These are phyloP conservation scores for Hordeum pubiflorum DNA, from an alignment of 202 grass and related monocot species.

Conservation along the genomic window DNA sequence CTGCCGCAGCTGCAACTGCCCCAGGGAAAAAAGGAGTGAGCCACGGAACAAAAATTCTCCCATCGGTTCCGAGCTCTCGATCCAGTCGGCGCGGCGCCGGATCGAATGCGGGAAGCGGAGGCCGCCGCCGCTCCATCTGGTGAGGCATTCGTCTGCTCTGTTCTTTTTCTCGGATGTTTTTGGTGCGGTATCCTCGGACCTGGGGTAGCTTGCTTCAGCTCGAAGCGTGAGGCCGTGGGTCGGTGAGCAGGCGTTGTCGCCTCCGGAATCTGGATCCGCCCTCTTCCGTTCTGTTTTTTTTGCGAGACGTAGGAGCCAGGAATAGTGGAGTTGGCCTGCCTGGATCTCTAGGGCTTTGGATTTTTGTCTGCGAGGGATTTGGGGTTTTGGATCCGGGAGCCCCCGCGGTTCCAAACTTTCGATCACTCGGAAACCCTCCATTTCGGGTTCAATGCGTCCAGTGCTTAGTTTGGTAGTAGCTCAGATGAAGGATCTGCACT, in stretches of 20 bases:
- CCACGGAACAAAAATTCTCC: neutral
- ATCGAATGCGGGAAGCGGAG: constrained; percentile 23
- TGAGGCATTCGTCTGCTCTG: constrained; percentile 19
- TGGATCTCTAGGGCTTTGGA: constrained; percentile 35
- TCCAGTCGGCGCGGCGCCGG: constrained; percentile 2
- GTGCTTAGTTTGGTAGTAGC: constrained; percentile 20
- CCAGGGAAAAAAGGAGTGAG: neutral
- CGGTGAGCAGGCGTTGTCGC: constrained; percentile 34
- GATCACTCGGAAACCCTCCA: neutral
- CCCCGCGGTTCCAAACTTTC: neutral
- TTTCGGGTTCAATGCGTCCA: neutral
- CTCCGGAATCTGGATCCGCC: constrained; percentile 36
- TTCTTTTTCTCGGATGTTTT: neutral
- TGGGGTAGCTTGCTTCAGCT: constrained; percentile 27
- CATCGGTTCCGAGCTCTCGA: constrained; percentile 21
- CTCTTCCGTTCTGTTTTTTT: neutral
- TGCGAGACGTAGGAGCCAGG: neutral
- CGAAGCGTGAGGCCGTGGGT: constrained; percentile 23
- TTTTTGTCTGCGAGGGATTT: constrained; percentile 8
- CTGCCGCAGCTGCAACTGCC: constrained; percentile 12
- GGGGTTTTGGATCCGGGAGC: constrained; percentile 27
- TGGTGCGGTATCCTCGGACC: neutral
- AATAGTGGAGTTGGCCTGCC: constrained; percentile 31
- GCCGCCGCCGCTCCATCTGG: constrained; percentile 36
- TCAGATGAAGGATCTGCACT: constrained; percentile 29